Evolutionary conservation across 441 rosid genomes (phyloP), one percentile per base, ranked within the genome.

Genomic region (Erysimum pusillum): DNA sequence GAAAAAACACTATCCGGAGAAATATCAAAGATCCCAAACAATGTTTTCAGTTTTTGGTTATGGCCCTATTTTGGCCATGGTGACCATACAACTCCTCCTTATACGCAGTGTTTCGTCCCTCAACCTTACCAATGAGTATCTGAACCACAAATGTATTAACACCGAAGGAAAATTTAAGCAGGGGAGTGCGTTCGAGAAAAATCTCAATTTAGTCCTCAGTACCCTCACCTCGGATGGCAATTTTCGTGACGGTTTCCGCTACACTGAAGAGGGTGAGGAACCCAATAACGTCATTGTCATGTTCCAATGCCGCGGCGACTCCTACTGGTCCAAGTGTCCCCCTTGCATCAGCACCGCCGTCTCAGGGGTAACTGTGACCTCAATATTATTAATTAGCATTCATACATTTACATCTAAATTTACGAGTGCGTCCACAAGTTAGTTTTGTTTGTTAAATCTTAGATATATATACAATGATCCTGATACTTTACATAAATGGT

Each of bases 231-330:
- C 49, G 2, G 85, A 85, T 56, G 60, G 79, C 64, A 52, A 88
- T 7, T 87, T 88, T 15, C 75, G 81, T 1, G 35, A 83, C 0
- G 91, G 94, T 0, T 89, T 85, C 14, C 74, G 75, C 3, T 45
- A 45, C 17, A 45, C 49, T 5, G 49, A 74, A 6, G 63, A 65
- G 9, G 80, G 80, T 25, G 10, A 60, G 32, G 45, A 38, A 17
- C 65, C 51, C 12, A 22, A 62, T 22, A 22, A 9, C 6, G 67
- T 18, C 51, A 22, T 13, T 10, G 28, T 44, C 18, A 62, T 6
- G 36, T 41, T 10, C 51, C 67, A 62, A 25, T 62, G 67, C 11
- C 67, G 67, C 15, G 67, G 67, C 0, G 67, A 62, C 20, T 62
- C 67, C 20, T 62, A 62, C 18, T 45, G 18, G 36, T 20, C 49